Base-by-base conservation (phyloP, 176 grass and related monocot species). In the Musa beccarii region DNA sequence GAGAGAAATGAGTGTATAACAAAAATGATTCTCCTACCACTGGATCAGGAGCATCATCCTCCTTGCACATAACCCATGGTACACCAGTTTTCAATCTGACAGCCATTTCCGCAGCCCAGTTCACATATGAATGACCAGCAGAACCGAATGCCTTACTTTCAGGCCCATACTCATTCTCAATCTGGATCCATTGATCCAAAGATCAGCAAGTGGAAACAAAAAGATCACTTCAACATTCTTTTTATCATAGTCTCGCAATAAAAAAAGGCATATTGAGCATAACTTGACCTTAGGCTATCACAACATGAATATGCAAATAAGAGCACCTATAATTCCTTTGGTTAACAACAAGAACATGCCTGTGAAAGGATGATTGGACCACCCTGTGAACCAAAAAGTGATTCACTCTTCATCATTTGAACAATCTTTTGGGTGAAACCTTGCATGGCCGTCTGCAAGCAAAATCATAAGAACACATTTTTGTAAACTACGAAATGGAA, bases 21-120 rank as follows among this genome's bases (percentile, higher is more conserved):
- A 25, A 1, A 78, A 62, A 10, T 78, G 51, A 72, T 84, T 49
- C 54, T 24, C 68, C 49, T 94, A 99, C 96, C 96, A 99, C 81
- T 89, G 91, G 91, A 83, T 99, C 96, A 20, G 96, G 96, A 69
- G 96, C 96, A 22, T 99, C 96, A 16, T 99, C 96, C 78, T 99
- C 86, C 78, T 99, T 99, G 86, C 96, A 99, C 96, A 99, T 99
- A 34, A 99, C 88, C 96, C 96, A 99, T 1, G 96, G 96, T 21
- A 99, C 96, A 79, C 96, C 91, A 1, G 96, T 99, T 54, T 63
- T 80, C 82, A 99, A 78, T 49, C 91, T 86, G 1, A 95, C 69
- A 0, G 96, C 96, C 96, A 99, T 99, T 81, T 92, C 84, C 55
- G 91, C 96, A 26, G 96, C 89, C 96, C 96, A 99, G 69, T 92